Evolutionary conservation across 257 asterid species (phyloP).

Genomic region (Cinchona pubescens): DNA sequence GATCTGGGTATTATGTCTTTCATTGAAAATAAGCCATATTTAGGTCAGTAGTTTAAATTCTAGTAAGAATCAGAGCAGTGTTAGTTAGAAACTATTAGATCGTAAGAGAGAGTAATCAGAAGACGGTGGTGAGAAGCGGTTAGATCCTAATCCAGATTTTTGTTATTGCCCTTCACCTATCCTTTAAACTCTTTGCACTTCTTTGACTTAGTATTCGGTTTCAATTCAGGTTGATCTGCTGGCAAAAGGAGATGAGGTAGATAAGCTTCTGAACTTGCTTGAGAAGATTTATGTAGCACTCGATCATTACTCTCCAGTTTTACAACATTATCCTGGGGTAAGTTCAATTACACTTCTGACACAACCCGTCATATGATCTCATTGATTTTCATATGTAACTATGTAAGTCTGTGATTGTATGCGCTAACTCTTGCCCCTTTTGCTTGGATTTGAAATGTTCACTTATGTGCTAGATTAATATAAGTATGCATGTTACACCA

Average conservation of each 20-base stretch:
- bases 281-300: constrained; percentile 77
- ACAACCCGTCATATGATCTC: not conserved
- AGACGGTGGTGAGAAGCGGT: not conserved
- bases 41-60: not conserved
- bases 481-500: not conserved
- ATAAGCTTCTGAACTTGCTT: constrained; percentile 58
- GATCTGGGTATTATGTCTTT: not conserved
- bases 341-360: constrained; percentile 23
- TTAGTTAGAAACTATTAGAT: not conserved
- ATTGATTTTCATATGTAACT: not conserved
- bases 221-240: constrained; percentile 83
- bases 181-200: constrained; percentile 3
- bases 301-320: constrained; percentile 79
- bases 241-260: constrained; percentile 98
- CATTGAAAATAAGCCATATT: not conserved
- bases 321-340: constrained; percentile 96
- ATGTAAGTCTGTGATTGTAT: not conserved
- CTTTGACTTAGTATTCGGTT: not conserved
- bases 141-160: not conserved
- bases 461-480: not conserved
- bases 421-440: not conserved
- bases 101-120: not conserved
- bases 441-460: not conserved
- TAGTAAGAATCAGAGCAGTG: not conserved
- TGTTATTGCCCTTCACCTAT: not conserved